These are phyloP conservation scores for Arthonia radiata DNA, from an alignment of 495 filamentous ascomycete species.

Conservation along the genomic window DNA sequence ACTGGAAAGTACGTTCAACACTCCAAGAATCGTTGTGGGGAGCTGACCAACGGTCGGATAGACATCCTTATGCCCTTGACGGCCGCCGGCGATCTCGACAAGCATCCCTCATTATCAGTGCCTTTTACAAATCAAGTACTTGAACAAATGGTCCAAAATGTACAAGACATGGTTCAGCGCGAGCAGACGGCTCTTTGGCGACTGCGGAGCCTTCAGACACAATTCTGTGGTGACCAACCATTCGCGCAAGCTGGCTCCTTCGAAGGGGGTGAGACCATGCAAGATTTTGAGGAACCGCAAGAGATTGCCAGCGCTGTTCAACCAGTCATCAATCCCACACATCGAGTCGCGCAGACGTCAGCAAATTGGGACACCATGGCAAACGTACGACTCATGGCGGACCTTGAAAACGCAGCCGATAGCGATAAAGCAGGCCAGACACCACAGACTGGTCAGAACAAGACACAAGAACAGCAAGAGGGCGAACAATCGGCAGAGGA, in stretches of 20 bases:
- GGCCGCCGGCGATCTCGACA: slow-evolving; percentile 58
- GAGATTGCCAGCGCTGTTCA: too few species aligned
- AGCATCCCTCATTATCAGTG: slow-evolving; percentile 59
- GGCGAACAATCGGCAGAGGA: too few species aligned
- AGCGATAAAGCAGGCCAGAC: background rate
- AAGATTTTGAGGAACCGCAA: too few species aligned
- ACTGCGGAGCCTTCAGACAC: slow-evolving; percentile 51
- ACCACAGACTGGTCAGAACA: background rate
- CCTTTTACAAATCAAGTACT: slow-evolving; percentile 63
- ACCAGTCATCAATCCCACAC: too few species aligned
- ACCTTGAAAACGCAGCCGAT: background rate
- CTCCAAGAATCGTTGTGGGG: slow-evolving; percentile 1
- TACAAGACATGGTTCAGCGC: slow-evolving; percentile 44
- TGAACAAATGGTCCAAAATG: slow-evolving; percentile 48
- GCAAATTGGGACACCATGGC: background rate
- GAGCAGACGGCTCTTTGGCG: slow-evolving; percentile 53
- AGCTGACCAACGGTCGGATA: slow-evolving; percentile 11
- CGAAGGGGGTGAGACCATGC: too few species aligned
- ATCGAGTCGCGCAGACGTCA: too few species aligned
- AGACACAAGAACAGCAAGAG: background rate
- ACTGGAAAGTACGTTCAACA: slow-evolving; percentile 43
- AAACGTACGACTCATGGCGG: background rate
- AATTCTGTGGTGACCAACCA: slow-evolving; percentile 51
- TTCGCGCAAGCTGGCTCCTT: too few species aligned
- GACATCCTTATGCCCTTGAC: slow-evolving; percentile 74